These are phyloP conservation scores for Nitzschia sp. DNA, from an alignment of 108 stramenopile species.

Conservation along the genomic window DNA sequence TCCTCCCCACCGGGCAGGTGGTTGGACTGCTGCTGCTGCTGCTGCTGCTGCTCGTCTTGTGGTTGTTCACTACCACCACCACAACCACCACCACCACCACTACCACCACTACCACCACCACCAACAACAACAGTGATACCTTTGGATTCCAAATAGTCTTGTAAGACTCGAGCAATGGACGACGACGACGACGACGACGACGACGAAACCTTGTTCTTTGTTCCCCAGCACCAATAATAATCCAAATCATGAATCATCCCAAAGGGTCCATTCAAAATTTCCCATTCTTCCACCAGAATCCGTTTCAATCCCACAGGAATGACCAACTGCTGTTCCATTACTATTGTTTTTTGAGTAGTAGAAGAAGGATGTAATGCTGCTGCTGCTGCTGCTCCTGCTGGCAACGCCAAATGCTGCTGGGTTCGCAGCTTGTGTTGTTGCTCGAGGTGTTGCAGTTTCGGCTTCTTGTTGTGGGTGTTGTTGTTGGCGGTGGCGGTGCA, in stretches of 20 bases:
- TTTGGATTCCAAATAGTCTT: conserved; percentile 40
- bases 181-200: too few relatives aligned
- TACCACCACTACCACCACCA: too few relatives aligned
- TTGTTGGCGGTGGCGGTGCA: neutral
- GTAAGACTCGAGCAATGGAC: conserved; percentile 51
- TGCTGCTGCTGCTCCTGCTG: neutral
- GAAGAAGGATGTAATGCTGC: conserved; percentile 31
- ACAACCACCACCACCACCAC: too few relatives aligned
- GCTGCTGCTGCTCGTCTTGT: neutral
- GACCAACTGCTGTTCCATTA: conserved; percentile 9
- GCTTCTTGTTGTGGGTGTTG: too few relatives aligned
- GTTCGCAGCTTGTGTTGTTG: conserved; percentile 53
- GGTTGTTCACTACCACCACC: too few relatives aligned
- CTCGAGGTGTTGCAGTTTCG: neutral
- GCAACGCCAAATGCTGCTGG: neutral
- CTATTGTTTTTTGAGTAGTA: too few relatives aligned
- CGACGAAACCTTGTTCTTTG: too few relatives aligned
- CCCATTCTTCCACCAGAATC: conserved; percentile 81
- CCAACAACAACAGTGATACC: neutral
- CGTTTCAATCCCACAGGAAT: conserved; percentile 69
- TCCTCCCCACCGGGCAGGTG: neutral
- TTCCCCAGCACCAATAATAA: too few relatives aligned
- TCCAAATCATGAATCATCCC: conserved; percentile 64
- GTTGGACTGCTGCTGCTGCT: neutral
- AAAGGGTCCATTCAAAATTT: conserved; percentile 60